phyloP scores from a whole-genome alignment of 1,284 basidiomycete species.

The Porphyrellus sp. region DNA sequence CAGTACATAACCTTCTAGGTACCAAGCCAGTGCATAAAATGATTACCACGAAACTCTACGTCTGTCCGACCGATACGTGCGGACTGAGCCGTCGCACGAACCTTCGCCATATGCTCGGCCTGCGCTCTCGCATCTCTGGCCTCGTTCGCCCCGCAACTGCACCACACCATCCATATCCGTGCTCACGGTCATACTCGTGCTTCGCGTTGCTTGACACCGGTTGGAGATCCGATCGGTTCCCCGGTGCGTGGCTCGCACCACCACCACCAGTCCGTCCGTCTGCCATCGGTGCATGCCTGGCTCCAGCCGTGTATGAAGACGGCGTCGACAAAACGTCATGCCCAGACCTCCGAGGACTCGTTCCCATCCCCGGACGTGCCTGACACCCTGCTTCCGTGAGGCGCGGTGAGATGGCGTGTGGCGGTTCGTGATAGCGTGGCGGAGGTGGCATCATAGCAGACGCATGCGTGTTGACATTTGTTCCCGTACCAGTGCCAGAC shows the following conservation, averaged over 20 bases:
- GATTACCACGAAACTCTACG: conserved; percentile 4
- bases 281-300: neutral
- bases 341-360: conserved; percentile 22
- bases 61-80: conserved; percentile 23
- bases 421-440: conserved; percentile 23
- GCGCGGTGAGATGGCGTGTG: conserved; percentile 14
- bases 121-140: conserved; percentile 17
- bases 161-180: neutral
- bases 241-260: conserved; percentile 1
- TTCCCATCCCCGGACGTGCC: conserved; percentile 17
- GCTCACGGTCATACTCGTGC: conserved; percentile 12
- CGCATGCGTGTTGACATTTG: conserved; percentile 11
- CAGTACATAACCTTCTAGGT: too few species aligned
- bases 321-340: conserved; percentile 9
- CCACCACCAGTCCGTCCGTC: conserved; percentile 4
- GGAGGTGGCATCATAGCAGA: conserved; percentile 17
- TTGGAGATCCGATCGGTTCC: conserved; percentile 10
- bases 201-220: conserved; percentile 1
- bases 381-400: conserved; percentile 28
- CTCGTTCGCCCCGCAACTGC: neutral
- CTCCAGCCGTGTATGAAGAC: conserved; percentile 1
- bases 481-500: conserved; percentile 3
- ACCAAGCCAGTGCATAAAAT: neutral
- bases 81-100: conserved; percentile 27
- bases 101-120: conserved; percentile 26